Evolutionary conservation across 257 asterid genomes (phyloP).

Genomic region (Apocynum venetum): DNA sequence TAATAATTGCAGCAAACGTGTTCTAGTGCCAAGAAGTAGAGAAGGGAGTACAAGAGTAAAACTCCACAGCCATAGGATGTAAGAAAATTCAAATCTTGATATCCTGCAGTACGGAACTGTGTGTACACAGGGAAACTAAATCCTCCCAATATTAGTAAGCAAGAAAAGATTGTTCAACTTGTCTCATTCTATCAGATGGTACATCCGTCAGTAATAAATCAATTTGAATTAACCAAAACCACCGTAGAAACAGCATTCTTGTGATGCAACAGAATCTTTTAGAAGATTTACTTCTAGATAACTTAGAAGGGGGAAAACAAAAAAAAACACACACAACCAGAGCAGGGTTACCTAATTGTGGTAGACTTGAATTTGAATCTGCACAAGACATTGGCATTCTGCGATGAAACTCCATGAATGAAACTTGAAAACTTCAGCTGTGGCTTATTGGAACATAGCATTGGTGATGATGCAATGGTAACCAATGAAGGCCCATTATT

Average conservation of each 20-base stretch:
- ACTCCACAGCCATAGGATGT: background rate
- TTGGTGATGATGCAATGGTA: background rate
- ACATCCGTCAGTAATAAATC: no score
- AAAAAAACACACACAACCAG: background rate
- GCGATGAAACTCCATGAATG: background rate
- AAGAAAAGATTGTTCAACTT: no score
- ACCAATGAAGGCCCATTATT: slow-evolving; percentile 11
- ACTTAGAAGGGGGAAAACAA: no score
- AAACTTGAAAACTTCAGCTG: background rate
- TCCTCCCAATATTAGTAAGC: no score
- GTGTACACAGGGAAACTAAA: background rate
- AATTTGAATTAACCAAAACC: no score
- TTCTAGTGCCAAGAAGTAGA: no score
- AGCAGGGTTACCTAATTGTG: background rate
- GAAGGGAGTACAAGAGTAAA: background rate
- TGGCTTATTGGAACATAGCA: background rate
- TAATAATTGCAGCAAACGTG: no score
- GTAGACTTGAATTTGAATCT: background rate
- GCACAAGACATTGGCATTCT: background rate
- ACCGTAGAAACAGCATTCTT: no score
- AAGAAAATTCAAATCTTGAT: background rate
- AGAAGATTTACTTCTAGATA: no score
- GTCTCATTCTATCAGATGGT: no score
- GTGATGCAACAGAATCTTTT: no score
- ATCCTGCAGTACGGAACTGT: background rate